Base-by-base conservation (phyloP, 257 asterid species). In the Ophiorrhiza pumila region DNA sequence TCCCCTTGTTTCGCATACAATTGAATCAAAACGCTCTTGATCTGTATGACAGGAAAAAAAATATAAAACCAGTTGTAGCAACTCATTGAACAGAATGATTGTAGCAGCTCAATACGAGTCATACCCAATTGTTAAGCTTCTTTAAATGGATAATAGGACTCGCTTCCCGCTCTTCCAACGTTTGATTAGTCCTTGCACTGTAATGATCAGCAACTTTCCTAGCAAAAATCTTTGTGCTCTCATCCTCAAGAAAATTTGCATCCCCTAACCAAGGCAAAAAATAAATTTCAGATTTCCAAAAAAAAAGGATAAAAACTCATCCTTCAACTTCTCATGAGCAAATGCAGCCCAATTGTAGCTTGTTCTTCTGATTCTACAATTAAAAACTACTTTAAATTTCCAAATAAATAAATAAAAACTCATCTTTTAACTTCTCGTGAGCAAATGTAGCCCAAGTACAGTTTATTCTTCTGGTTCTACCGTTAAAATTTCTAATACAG, bases 61-160 rank as follows among this genome's bases (percentile, higher is more conserved):
- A 45, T 25, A 43, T 35, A 50, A 74, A 60, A 61, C 71, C 49
- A 27, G 37, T 31, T 14, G 32, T n/a, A 53, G 49, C 15, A 69
- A 53, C 8, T n/a, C 29, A 11, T n/a, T 50, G 45, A 15, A 60
- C 45, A 13, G 27, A 49, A 56, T 60, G 62, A 31, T 22, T 46
- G n/a, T 52, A 11, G 34, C 62, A 68, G 46, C 57, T 9, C 43
- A 41, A n/a, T 64, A 45, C 62, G 70, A 64, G 7, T 35, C 65
- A 58, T 90, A 91, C 97, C 98, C 99, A 94, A 66, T 94, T 94
- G 87, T 94, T 94, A 56, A 94, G 98, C 80, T 94, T 94, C 93
- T 91, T 94, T 83, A 94, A 78, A 87, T 90, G 99, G 78, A 95
- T 95, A 43, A 95, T 92, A 0, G 97, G 98, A 84, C 99, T 95